Percentiles rank a stretch among this genome's conserved stretches.
Conservation (phyloP, 1,139 yeast species). For the Meyerozyma elateridarum region DNA sequence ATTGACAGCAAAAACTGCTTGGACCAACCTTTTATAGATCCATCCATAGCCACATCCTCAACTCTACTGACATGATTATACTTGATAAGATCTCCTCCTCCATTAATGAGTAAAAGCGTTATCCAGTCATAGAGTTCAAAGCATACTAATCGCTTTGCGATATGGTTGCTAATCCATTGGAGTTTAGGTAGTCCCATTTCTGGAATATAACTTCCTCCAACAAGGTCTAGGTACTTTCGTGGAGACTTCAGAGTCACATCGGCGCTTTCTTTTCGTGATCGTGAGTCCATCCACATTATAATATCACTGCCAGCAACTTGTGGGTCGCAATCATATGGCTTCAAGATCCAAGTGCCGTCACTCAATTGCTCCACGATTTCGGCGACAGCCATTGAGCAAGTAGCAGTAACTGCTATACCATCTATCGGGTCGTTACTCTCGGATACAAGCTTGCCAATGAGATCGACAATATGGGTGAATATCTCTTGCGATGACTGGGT, state of each 20-base stretch:
- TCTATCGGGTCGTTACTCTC: conserved; percentile 6
- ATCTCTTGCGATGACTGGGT: conserved; percentile 46
- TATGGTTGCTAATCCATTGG: conserved; percentile 28
- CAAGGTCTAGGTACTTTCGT: conserved; percentile 9
- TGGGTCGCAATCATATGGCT: conserved; percentile 19
- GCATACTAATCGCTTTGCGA: conserved; percentile 25
- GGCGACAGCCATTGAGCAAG: conserved; percentile 51
- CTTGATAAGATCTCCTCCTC: conserved; percentile 14
- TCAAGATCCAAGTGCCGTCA: conserved; percentile 19
- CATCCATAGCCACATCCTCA: conserved; percentile 37
- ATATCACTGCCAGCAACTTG: conserved; percentile 30
- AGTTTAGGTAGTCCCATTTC: conserved; percentile 58
- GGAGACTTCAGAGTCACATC: conserved; percentile 23
- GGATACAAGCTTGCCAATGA: no score
- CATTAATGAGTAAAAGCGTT: conserved; percentile 31
- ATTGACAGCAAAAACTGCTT: conserved; percentile 17
- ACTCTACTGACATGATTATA: conserved; percentile 8
- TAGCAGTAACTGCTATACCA: conserved; percentile 37
- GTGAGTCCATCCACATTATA: conserved; percentile 59
- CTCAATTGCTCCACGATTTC: conserved; percentile 8
- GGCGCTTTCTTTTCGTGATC: conserved; percentile 30
- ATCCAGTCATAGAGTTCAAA: conserved; percentile 54
- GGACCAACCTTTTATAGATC: conserved; percentile 54
- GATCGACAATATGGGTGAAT: conserved; percentile 13
- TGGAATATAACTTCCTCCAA: conserved; percentile 48